Conservation (phyloP, 106 monocot species). For the Acorus calamus region DNA sequence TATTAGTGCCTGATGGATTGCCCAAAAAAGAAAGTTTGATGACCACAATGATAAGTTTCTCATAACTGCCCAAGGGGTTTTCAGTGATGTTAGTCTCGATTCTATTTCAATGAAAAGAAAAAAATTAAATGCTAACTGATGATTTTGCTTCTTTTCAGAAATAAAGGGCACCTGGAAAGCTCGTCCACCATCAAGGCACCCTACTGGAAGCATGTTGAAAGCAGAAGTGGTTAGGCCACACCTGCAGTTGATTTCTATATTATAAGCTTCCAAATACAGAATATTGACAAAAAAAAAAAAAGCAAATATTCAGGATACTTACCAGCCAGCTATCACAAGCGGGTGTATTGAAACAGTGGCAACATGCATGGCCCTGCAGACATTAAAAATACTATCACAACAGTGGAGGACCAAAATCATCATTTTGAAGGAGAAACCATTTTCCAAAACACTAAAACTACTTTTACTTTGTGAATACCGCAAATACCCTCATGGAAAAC, state of each 20-base stretch:
- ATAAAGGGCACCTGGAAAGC: conserved; percentile 59
- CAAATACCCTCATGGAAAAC: no score
- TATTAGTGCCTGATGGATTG: no score
- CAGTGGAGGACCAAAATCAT: no score
- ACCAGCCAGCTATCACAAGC: conserved; percentile 96
- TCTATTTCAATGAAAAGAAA: no score
- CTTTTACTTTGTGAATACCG: no score
- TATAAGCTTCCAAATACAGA: conserved; percentile 1
- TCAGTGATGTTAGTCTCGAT: no score
- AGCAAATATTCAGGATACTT: conserved; percentile 16
- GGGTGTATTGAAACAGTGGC: conserved; percentile 89
- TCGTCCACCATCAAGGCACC: conserved; percentile 97
- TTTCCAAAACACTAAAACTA: no score
- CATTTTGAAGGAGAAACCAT: no score
- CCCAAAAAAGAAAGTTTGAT: no score
- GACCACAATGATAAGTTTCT: no score
- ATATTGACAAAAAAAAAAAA: not conserved
- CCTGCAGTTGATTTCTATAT: conserved; percentile 31
- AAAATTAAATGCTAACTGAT: no score
- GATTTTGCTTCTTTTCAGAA: not conserved
- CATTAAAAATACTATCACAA: conserved; percentile 1
- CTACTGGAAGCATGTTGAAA: conserved; percentile 99
- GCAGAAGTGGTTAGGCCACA: conserved; percentile 95
- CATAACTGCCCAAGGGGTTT: no score
- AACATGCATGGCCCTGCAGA: conserved; percentile 93